Percentiles rank a stretch among this genome's conserved stretches.
These are phyloP conservation scores for Aciculosporium take DNA, from an alignment of 2,329 filamentous ascomycete species.

Conservation along the genomic window DNA sequence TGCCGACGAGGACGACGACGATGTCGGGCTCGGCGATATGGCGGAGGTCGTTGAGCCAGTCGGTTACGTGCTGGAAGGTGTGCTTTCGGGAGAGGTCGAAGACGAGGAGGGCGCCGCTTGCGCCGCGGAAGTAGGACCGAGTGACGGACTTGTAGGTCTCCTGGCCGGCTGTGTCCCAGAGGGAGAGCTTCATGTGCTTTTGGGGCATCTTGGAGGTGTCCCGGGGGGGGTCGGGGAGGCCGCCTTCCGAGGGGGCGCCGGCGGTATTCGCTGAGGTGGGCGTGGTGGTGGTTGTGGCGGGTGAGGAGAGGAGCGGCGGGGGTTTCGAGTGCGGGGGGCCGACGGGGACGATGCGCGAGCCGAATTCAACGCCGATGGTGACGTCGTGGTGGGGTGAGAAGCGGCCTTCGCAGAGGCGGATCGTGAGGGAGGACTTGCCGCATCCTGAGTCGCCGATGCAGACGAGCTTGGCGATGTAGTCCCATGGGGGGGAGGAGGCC, in stretches of 20 bases:
- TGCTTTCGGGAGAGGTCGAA: slow-evolving; percentile 82
- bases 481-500: slow-evolving; percentile 67
- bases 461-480: slow-evolving; percentile 98
- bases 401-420: slow-evolving; percentile 90
- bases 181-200: slow-evolving; percentile 79
- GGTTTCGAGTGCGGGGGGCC: slow-evolving; percentile 58
- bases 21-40: slow-evolving; percentile 95
- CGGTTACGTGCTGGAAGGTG: slow-evolving; percentile 77
- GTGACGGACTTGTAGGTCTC: slow-evolving; percentile 97
- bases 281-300: neutral
- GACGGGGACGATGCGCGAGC: slow-evolving; percentile 81
- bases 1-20: slow-evolving; percentile 86
- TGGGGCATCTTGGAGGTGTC: slow-evolving; percentile 29
- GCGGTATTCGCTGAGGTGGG: neutral
- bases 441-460: slow-evolving; percentile 94
- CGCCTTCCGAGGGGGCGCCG: slow-evolving; percentile 13
- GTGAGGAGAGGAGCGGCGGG: slow-evolving; percentile 15
- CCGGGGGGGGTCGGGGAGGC: slow-evolving; percentile 40
- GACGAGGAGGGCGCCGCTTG: slow-evolving; percentile 60
- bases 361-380: slow-evolving; percentile 93
- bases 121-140: slow-evolving; percentile 79
- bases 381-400: slow-evolving; percentile 93
- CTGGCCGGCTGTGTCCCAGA: slow-evolving; percentile 95
- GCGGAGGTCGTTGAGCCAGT: slow-evolving; percentile 87
- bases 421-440: slow-evolving; percentile 87